Conservation (phyloP, 805 yeast species). For the Tetrapisispora nanseiensis region DNA sequence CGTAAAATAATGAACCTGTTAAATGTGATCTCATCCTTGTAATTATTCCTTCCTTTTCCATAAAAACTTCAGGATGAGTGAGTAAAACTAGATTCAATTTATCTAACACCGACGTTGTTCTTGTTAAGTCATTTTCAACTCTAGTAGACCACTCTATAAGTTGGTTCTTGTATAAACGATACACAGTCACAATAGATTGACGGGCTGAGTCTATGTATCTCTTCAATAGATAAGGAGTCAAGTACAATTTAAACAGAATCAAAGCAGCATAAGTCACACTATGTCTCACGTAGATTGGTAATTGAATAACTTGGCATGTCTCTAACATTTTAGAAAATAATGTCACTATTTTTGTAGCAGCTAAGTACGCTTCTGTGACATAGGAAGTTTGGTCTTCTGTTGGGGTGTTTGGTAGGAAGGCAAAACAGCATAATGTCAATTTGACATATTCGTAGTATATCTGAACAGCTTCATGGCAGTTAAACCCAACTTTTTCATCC, state of each 20-base stretch:
- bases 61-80: constrained; percentile 77
- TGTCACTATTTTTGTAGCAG: constrained; percentile 77
- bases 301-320: constrained; percentile 60
- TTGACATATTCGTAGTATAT: constrained; percentile 70
- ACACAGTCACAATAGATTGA: constrained; percentile 88
- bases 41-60: constrained; percentile 64
- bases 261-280: constrained; percentile 76
- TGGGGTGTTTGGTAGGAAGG: constrained; percentile 84
- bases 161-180: constrained; percentile 77
- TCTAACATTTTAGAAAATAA: constrained; percentile 63
- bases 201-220: constrained; percentile 77
- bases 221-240: constrained; percentile 59
- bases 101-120: constrained; percentile 86
- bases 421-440: constrained; percentile 76
- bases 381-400: constrained; percentile 78
- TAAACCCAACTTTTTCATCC: constrained; percentile 55
- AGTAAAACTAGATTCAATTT: constrained; percentile 78
- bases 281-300: constrained; percentile 80
- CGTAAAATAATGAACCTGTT: constrained; percentile 85
- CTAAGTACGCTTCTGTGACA: constrained; percentile 68
- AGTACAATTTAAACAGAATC: constrained; percentile 67
- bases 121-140: constrained; percentile 78
- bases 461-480: constrained; percentile 57
- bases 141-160: constrained; percentile 79
- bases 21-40: constrained; percentile 85